phyloP scores from a whole-genome alignment of 495 filamentous ascomycete genomes.

The Neurospora sp. region DNA sequence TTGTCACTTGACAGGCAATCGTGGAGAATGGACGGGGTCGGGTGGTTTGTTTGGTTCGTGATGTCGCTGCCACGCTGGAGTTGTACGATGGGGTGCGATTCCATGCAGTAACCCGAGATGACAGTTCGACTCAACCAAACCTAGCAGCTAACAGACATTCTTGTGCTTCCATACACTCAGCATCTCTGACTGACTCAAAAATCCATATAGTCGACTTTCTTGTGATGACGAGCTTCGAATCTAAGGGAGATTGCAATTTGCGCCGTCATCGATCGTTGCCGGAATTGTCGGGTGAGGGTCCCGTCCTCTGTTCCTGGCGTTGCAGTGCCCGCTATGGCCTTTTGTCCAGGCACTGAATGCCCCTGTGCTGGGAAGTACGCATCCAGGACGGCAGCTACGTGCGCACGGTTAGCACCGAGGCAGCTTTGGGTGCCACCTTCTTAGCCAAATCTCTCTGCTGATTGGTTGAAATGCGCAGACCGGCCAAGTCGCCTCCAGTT shows the following conservation, averaged over 20 bases:
- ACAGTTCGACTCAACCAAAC: neutral
- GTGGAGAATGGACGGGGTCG: neutral
- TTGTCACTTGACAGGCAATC: neutral
- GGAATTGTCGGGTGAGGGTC: neutral
- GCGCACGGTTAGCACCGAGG: neutral
- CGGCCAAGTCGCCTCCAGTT: neutral
- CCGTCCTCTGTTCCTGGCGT: neutral
- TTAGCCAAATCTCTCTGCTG: neutral
- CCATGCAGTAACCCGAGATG: neutral
- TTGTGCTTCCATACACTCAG: neutral
- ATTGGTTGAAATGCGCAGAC: neutral
- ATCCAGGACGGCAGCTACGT: neutral
- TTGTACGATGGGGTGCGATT: neutral
- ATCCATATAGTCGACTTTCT: neutral
- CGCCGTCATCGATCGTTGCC: neutral
- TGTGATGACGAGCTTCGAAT: neutral
- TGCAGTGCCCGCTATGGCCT: neutral
- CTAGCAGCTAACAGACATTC: neutral
- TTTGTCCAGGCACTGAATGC: neutral
- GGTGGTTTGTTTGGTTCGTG: neutral
- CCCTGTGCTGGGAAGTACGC: neutral
- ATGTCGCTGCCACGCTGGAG: neutral
- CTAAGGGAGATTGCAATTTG: neutral
- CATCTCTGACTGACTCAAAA: neutral
- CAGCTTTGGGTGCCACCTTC: neutral